A percentile compares a stretch with the other conserved stretches of the same genome.
These are phyloP conservation scores for Teunomyces cretensis DNA, from an alignment of 805 yeast species.

Conservation along the genomic window DNA sequence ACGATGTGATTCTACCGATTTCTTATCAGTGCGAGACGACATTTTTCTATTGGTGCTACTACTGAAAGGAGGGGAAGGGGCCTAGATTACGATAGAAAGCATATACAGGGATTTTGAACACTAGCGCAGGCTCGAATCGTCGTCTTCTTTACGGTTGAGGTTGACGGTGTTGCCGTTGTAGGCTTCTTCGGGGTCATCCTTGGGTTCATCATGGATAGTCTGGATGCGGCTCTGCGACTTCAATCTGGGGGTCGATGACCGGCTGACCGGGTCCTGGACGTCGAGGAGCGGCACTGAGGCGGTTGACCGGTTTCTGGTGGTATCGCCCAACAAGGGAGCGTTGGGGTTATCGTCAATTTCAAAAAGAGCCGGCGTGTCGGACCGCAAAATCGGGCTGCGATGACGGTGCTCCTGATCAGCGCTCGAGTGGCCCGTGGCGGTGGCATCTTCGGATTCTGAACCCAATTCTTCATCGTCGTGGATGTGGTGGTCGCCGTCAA, in stretches of 20 bases:
- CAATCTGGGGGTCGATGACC: slow-evolving; percentile 6
- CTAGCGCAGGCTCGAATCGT: slow-evolving; percentile 5
- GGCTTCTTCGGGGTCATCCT: slow-evolving; percentile 12
- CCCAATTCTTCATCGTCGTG: slow-evolving; percentile 7
- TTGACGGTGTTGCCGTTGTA: slow-evolving; percentile 59
- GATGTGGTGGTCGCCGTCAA: slow-evolving; percentile 20
- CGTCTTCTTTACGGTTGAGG: slow-evolving; percentile 48
- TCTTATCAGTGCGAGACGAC: not conserved
- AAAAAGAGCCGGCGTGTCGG: slow-evolving; percentile 5
- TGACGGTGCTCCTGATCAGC: slow-evolving; percentile 1
- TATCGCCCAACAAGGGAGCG: not conserved
- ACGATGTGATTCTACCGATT: not conserved
- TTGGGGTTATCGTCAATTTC: slow-evolving; percentile 6
- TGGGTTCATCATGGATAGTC: slow-evolving; percentile 13
- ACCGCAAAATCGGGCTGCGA: slow-evolving; percentile 3
- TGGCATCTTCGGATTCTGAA: not conserved
- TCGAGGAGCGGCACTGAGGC: not conserved
- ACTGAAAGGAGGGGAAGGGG: too few species aligned
- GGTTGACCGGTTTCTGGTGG: not conserved
- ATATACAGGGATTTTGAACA: not conserved
- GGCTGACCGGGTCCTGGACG: not conserved
- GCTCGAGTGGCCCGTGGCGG: not conserved
- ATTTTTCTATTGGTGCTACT: too few species aligned
- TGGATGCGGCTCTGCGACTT: slow-evolving; percentile 6
- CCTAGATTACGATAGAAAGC: not conserved